phyloP scores from a whole-genome alignment of 441 rosid genomes.

The Erodium trifolium region DNA sequence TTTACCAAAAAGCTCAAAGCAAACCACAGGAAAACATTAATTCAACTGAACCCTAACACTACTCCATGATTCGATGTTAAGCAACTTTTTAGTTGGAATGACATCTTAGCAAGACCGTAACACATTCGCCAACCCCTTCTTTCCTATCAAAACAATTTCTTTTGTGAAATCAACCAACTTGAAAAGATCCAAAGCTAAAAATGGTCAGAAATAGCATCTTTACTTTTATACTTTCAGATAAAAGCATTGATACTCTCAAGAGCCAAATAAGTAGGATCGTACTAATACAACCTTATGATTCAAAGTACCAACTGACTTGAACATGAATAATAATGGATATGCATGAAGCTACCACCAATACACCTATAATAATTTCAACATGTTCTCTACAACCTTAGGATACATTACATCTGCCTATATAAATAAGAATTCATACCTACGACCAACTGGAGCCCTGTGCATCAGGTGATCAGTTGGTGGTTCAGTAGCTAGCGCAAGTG shows the following conservation, averaged over 20 bases:
- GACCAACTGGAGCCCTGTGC: conserved; percentile 82
- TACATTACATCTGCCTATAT: not conserved
- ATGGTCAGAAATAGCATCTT: not conserved
- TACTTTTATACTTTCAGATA: no score
- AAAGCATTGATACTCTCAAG: no score
- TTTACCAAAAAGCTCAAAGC: not conserved
- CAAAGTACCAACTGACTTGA: conserved; percentile 4
- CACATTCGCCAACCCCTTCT: not conserved
- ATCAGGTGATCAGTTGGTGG: conserved; percentile 92
- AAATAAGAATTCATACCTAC: conserved; percentile 42
- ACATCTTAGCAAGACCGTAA: not conserved
- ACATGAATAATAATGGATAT: conserved; percentile 4
- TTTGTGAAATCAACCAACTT: not conserved
- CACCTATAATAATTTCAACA: not conserved
- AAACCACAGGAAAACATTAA: not conserved
- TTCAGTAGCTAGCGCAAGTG: conserved; percentile 93
- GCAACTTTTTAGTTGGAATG: not conserved
- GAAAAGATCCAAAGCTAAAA: not conserved
- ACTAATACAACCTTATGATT: not conserved
- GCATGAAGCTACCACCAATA: not conserved
- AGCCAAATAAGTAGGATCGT: not conserved
- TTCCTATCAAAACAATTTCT: not conserved
- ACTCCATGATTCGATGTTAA: not conserved
- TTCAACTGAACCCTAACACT: not conserved
- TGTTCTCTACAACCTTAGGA: not conserved